These are phyloP conservation scores for Blakeslea trispora DNA, from an alignment of 371 early-diverging fungal species.

Conservation along the genomic window DNA sequence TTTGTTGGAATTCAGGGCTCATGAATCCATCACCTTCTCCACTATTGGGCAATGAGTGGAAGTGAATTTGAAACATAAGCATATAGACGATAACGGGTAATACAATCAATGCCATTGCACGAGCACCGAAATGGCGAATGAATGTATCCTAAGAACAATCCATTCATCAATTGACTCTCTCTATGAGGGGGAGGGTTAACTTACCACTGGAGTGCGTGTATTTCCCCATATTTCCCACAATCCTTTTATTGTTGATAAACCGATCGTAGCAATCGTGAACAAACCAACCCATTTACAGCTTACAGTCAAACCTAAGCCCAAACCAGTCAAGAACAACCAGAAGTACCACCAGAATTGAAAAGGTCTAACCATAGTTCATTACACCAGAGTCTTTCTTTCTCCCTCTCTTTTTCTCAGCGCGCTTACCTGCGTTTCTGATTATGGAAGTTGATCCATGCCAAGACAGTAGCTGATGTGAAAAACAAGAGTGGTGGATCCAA, in stretches of 20 bases:
- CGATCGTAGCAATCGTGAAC: constrained; percentile 83
- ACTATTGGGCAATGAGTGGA: constrained; percentile 71
- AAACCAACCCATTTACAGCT: constrained; percentile 91
- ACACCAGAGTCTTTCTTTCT: no score
- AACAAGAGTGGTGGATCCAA: constrained; percentile 89
- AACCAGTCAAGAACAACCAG: constrained; percentile 70
- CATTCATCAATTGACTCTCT: not conserved
- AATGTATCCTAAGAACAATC: constrained; percentile 42
- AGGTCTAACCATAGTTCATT: constrained; percentile 35
- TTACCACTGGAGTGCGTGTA: constrained; percentile 57
- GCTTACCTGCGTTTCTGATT: constrained; percentile 48
- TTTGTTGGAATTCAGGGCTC: constrained; percentile 91
- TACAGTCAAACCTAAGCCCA: constrained; percentile 63
- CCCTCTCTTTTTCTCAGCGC: not conserved
- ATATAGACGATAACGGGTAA: constrained; percentile 87
- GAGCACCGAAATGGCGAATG: constrained; percentile 71
- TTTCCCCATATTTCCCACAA: constrained; percentile 88
- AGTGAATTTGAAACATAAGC: constrained; percentile 90
- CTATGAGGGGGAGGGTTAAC: constrained; percentile 1
- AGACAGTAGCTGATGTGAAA: constrained; percentile 73
- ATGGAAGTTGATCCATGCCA: constrained; percentile 82
- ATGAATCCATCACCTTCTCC: constrained; percentile 97
- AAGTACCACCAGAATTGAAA: constrained; percentile 74
- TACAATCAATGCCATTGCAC: constrained; percentile 79
- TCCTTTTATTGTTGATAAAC: constrained; percentile 77